Percentiles rank a stretch among this genome's conserved stretches.
Conservation (phyloP, 805 yeast species). For the Pichia occidentalis region DNA sequence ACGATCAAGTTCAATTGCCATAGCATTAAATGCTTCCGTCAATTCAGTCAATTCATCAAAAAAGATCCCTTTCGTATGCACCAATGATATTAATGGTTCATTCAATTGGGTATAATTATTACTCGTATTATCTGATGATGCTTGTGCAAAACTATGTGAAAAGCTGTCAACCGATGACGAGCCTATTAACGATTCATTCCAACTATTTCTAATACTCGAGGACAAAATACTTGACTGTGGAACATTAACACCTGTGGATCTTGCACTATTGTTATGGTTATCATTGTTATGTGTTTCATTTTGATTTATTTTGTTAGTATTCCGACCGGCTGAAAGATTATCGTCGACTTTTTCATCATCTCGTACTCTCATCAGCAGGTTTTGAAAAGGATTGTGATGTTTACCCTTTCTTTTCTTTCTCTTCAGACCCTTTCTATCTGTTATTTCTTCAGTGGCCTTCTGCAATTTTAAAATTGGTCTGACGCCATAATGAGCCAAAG, state of each 20-base stretch:
- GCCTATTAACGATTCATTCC: slow-evolving; percentile 6
- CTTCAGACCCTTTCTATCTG: slow-evolving; percentile 34
- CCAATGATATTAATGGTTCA: slow-evolving; percentile 20
- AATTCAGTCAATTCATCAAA: slow-evolving; percentile 84
- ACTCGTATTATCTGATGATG: slow-evolving; percentile 1
- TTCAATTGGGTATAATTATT: not conserved
- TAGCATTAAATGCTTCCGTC: slow-evolving; percentile 81
- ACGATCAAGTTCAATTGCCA: slow-evolving; percentile 80
- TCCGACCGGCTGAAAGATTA: too few relatives aligned
- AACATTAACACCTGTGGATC: not conserved
- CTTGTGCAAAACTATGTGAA: slow-evolving; percentile 8
- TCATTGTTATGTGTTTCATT: not conserved
- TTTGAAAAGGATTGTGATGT: slow-evolving; percentile 18
- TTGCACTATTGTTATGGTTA: not conserved
- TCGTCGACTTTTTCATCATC: not conserved
- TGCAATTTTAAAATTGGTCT: slow-evolving; percentile 74
- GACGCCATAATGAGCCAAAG: slow-evolving; percentile 78
- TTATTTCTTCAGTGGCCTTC: slow-evolving; percentile 72
- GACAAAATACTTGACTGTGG: too few relatives aligned
- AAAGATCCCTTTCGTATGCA: slow-evolving; percentile 37
- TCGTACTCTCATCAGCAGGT: slow-evolving; percentile 7
- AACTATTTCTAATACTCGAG: slow-evolving; percentile 9
- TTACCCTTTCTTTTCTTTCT: slow-evolving; percentile 15
- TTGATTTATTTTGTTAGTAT: not conserved
- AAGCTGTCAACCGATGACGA: slow-evolving; percentile 16